Evolutionary conservation across 2,329 filamentous ascomycete species (phyloP).

Genomic region (Fusarium setosum): DNA sequence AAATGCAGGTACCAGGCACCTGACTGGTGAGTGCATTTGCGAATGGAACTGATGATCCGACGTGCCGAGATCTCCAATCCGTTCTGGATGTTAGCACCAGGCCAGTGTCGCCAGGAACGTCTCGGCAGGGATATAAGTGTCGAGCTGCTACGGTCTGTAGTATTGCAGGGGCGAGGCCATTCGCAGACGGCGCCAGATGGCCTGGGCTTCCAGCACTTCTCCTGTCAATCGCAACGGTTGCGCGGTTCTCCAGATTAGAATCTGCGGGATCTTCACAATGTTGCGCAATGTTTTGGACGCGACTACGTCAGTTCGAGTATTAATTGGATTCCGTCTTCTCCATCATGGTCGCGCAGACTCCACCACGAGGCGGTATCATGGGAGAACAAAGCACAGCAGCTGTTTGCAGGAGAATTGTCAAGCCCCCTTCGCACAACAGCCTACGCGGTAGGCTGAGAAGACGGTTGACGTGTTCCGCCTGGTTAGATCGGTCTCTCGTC

Average conservation of each 20-base stretch:
- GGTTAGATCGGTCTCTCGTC: conserved; percentile 18
- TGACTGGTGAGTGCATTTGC: not conserved
- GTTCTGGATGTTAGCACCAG: conserved; percentile 9
- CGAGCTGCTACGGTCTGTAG: not conserved
- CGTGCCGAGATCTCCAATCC: conserved; percentile 32
- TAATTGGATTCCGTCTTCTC: conserved; percentile 36
- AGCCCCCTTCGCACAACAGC: conserved; percentile 26
- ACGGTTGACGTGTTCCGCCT: not conserved
- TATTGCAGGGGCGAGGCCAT: conserved; percentile 12
- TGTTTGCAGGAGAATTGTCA: conserved; percentile 24
- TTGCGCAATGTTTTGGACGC: conserved; percentile 4
- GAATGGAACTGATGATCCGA: conserved; percentile 24
- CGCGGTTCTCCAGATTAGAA: conserved; percentile 28
- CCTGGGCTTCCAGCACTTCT: conserved; percentile 33
- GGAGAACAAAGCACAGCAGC: conserved; percentile 1
- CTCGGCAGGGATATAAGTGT: conserved; percentile 17
- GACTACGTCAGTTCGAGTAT: conserved; percentile 9
- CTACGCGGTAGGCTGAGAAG: conserved; percentile 8
- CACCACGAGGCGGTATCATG: conserved; percentile 8
- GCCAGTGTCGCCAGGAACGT: not conserved
- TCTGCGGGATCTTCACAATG: conserved; percentile 35
- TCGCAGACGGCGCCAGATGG: conserved; percentile 32
- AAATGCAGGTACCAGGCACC: conserved; percentile 39
- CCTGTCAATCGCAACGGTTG: conserved; percentile 33
- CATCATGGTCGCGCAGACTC: conserved; percentile 22